Evolutionary conservation across 345 rosid genomes (phyloP), one percentile per base, ranked within the genome.

Genomic region (Litchi chinensis): DNA sequence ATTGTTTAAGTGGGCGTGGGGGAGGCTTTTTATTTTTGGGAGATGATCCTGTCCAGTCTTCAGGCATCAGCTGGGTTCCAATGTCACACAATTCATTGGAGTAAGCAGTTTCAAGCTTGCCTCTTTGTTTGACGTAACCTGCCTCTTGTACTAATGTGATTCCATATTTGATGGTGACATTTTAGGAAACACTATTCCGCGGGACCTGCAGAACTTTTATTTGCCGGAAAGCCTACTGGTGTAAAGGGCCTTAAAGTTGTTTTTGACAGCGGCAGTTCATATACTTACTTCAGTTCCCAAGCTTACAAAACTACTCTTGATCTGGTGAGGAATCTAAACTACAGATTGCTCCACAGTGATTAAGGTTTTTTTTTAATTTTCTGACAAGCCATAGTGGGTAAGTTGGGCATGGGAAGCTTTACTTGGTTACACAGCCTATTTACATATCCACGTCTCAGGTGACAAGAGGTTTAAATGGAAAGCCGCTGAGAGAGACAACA

Each of bases 231-330:
- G 89, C 67, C 87, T 65, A 86, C 90, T 2, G 95, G 93, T 75
- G 71, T 88, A 3, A 89, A 83, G 77, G 91, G 83, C 70, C 91
- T 89, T 22, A 56, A 85, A 71, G 56, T 91, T 37, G 65, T 91
- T 66, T 92, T 93, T 74, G 99, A 95, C 83, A 96, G 98, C 54
- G 99, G 99, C 67, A 91, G 97, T 88, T 92, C 99, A 4, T 96
- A 93, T 84, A 85, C 94, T 62, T 96, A 96, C 88, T 90, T 93
- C 79, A 85, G 66, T 74, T 82, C 83, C 9, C 79, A 71, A 63
- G 88, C 90, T 62, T 96, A 96, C 76, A 48, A 83, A 79, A 70
- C 79, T 6, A 37, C 77, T 26, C 84, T 92, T n/a, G 77, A 86
- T 89, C 83, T 90, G 90, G 97, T 95, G 73, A 87, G 87, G 40